A percentile compares a stretch with the other conserved stretches of the same genome.
Evolutionary conservation across 306 rosid genomes (phyloP).

Genomic region (Castanospermum australe): DNA sequence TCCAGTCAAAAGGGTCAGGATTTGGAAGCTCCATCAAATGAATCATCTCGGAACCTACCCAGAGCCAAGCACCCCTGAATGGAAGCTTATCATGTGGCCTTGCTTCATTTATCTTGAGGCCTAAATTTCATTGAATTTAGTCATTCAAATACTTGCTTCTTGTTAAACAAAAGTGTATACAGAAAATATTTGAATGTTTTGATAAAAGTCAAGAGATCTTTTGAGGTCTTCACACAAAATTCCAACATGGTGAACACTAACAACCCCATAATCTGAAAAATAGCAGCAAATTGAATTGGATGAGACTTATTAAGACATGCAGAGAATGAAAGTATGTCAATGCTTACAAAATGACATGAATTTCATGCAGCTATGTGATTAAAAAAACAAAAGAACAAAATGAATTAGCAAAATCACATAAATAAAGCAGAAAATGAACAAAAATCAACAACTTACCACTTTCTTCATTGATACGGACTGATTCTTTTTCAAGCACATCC

Average conservation of each 20-base stretch:
- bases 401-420: neutral
- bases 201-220: constrained; percentile 79
- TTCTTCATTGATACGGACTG: constrained; percentile 32
- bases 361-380: neutral
- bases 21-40: constrained; percentile 98
- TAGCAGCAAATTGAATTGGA: constrained; percentile 22
- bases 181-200: constrained; percentile 46
- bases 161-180: neutral
- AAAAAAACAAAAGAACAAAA: neutral
- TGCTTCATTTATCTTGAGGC: constrained; percentile 90
- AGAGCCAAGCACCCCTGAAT: constrained; percentile 93
- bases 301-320: neutral
- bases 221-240: constrained; percentile 78
- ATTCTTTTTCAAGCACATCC: constrained; percentile 52
- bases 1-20: constrained; percentile 90
- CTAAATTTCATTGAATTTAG: constrained; percentile 35
- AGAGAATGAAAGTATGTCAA: neutral
- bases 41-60: constrained; percentile 99
- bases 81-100: constrained; percentile 97
- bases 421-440: neutral
- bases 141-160: constrained; percentile 13
- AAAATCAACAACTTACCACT: constrained; percentile 36
- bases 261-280: constrained; percentile 79
- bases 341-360: neutral
- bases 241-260: constrained; percentile 88